Evolutionary conservation across 2,329 filamentous ascomycete genomes (phyloP).

Genomic region (Aureobasidium sp.): DNA sequence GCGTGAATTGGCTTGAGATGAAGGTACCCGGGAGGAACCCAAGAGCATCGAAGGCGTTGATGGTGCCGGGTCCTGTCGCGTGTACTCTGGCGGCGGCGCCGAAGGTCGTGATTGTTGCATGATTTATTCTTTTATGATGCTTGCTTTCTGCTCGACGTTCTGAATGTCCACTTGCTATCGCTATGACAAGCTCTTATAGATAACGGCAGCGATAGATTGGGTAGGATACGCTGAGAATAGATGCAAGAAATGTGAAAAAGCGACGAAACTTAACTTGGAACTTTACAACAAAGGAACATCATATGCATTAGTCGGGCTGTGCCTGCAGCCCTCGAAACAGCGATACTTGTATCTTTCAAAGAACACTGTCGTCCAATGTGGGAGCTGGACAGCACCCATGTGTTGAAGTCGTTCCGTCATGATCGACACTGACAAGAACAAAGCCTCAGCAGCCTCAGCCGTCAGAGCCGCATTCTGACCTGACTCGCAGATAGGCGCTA

Average conservation of each 20-base stretch:
- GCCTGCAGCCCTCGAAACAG: neutral
- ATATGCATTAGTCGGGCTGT: neutral
- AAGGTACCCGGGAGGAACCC: neutral
- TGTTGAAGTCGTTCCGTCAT: constrained; percentile 3
- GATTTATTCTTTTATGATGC: neutral
- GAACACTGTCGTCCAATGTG: neutral
- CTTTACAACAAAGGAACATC: neutral
- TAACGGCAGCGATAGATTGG: neutral
- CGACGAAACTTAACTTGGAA: neutral
- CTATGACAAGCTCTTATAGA: neutral
- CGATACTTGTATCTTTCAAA: neutral
- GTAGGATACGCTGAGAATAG: neutral
- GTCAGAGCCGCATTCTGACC: neutral
- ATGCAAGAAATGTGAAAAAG: neutral
- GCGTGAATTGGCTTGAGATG: neutral
- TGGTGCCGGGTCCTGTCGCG: neutral
- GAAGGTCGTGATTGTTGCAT: constrained; percentile 1
- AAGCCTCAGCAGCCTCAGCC: neutral
- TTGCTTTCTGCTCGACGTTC: neutral
- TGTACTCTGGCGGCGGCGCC: constrained; percentile 4
- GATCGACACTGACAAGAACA: neutral
- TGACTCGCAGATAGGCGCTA: neutral
- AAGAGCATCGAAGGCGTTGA: neutral
- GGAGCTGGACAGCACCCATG: neutral
- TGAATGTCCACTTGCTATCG: neutral